Percentiles rank a stretch among this genome's conserved stretches.
These are phyloP conservation scores for Colletotrichum cordylinicola DNA, from an alignment of 2,329 filamentous ascomycete species.

Conservation along the genomic window DNA sequence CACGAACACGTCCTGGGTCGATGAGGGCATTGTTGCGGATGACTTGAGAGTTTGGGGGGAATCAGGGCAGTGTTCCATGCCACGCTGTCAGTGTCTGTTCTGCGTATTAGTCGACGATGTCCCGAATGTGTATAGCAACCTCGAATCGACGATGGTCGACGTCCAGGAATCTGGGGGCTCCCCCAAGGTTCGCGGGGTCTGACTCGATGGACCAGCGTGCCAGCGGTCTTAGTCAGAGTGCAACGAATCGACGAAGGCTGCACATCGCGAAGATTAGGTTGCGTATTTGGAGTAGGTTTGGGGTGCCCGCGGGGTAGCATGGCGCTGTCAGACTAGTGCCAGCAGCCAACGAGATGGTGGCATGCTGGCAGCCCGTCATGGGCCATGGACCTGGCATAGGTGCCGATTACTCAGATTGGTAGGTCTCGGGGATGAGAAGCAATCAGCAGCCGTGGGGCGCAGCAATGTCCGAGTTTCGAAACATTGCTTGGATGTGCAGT, in stretches of 20 bases:
- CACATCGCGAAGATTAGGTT: slow-evolving; percentile 2
- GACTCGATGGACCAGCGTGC: not conserved
- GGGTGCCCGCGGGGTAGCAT: not conserved
- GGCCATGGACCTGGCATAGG: not conserved
- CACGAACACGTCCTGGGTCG: not conserved
- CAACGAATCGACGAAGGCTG: not conserved
- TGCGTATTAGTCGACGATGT: not conserved
- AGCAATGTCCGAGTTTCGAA: not conserved
- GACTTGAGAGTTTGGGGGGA: not conserved
- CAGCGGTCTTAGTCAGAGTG: not conserved
- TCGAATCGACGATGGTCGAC: not conserved
- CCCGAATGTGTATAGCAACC: not conserved
- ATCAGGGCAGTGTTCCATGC: not conserved
- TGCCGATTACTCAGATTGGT: not conserved
- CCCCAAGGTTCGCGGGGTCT: not conserved
- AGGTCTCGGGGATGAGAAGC: not conserved
- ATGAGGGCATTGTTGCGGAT: not conserved
- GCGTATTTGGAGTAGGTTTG: not conserved
- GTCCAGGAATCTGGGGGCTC: not conserved
- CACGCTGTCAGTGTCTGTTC: not conserved
- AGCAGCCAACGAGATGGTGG: not conserved
- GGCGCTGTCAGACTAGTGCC: not conserved
- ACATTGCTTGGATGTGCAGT: not conserved
- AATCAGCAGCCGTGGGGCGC: not conserved
- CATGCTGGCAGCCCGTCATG: not conserved